Evolutionary conservation across 148 eudicot species (phyloP), one percentile per base, ranked within the genome.

Genomic region (Camellia sinensis): DNA sequence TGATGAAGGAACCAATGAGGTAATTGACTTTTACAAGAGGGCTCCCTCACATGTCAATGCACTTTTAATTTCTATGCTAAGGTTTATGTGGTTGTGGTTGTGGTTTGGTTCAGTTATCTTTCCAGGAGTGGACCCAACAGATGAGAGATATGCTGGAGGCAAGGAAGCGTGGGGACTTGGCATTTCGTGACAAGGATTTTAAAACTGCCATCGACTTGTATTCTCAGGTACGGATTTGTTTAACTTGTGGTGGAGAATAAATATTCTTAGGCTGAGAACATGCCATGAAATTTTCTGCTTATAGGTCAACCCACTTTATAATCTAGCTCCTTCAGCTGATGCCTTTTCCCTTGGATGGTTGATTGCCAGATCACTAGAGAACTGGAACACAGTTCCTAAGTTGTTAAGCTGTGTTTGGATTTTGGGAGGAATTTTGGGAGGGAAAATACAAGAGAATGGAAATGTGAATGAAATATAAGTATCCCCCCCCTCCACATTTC

Each of bases 1-100:
- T 54, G 98, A 95, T 61, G 93, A 92, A 83, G 98, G 98, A 86
- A 89, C 96, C 68, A 95, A 93, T 82, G 98, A 95, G 98, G 98
- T 92, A 87, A 79, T 12, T 45, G 50, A 67, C 53, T 61, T 64
- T 37, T 75, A 72, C 40, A 37, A 29, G 22, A 56, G 45, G 71
- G 12, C 10, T 81, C 57, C 40, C 50, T 22, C 48, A 29, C 37
- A 37, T 17, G 29, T 40, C 7, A 10, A 6, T 71, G 45, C 62
- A 21, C 48, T 11, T 45, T 13, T 48, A 50, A 74, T 3, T 65
- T 78, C 17, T 77, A 41, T 76, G 52, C n/a, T n/a, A 6, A 8
- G 56, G 56, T 59, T 62, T 19, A 15, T 66, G 54, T 41, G 62
- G 19, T 29, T 40, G 45, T 62, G 14, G 74, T 70, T 45, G 45